phyloP scores from a whole-genome alignment of 306 rosid species.

The Astragalus membranaceus region DNA sequence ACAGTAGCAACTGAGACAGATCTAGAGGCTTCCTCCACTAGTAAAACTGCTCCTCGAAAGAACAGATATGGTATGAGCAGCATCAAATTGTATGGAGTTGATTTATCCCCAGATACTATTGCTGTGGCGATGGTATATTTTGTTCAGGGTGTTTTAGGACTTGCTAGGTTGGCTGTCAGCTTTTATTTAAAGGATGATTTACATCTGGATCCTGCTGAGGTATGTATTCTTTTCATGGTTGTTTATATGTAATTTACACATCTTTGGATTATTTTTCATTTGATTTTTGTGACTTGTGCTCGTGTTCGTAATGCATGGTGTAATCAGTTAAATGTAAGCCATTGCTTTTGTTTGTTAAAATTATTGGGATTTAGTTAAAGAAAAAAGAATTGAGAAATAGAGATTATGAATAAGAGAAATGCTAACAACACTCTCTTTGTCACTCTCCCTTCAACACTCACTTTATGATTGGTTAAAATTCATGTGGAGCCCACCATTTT shows the following conservation, averaged over 20 bases:
- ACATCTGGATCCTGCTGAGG: conserved; percentile 98
- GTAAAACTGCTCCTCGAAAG: conserved; percentile 36
- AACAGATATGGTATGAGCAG: conserved; percentile 31
- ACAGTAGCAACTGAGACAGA: conserved; percentile 29
- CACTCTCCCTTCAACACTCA: too few species aligned
- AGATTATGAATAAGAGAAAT: not conserved
- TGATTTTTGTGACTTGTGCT: not conserved
- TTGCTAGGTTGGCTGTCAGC: conserved; percentile 87
- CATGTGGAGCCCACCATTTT: too few species aligned
- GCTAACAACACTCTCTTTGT: too few species aligned
- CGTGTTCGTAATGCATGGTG: not conserved
- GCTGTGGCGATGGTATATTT: conserved; percentile 98
- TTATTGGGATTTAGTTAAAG: not conserved
- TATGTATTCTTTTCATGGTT: conserved; percentile 23
- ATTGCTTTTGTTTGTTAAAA: not conserved
- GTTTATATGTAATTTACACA: conserved; percentile 6
- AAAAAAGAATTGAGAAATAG: not conserved
- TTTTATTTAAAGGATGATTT: conserved; percentile 89
- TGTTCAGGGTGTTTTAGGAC: conserved; percentile 97
- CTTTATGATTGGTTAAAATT: too few species aligned
- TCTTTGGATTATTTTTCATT: not conserved
- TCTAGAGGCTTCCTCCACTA: conserved; percentile 37
- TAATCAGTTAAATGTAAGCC: not conserved
- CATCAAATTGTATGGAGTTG: conserved; percentile 62
- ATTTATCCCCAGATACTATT: conserved; percentile 77